These are phyloP conservation scores for Leccinum colubrinum DNA, from an alignment of 1,284 basidiomycete genomes.

Conservation along the genomic window DNA sequence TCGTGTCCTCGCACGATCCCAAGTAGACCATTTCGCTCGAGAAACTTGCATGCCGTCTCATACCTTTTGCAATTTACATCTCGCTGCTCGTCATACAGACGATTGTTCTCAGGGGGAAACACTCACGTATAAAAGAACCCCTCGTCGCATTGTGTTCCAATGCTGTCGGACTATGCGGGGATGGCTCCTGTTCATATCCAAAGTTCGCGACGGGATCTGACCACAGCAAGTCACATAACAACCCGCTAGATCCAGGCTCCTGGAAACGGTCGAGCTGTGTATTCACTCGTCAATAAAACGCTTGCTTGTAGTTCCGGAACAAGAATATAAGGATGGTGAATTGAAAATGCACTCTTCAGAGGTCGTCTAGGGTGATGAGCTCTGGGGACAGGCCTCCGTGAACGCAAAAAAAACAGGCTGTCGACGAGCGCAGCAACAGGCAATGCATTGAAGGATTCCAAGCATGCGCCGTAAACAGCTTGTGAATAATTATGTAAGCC, in stretches of 20 bases:
- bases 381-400: conserved; percentile 96
- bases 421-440: conserved; percentile 95
- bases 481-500: conserved; percentile 93
- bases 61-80: conserved; percentile 51
- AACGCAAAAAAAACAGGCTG: conserved; percentile 93
- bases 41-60: conserved; percentile 90
- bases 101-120: not conserved
- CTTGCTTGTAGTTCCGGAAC: not conserved
- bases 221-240: conserved; percentile 97
- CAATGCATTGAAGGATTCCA: conserved; percentile 89
- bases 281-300: conserved; percentile 5
- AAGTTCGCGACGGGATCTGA: conserved; percentile 87
- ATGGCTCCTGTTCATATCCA: conserved; percentile 53
- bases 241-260: conserved; percentile 90
- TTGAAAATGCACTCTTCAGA: conserved; percentile 59
- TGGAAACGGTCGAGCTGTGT: conserved; percentile 84
- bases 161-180: conserved; percentile 19
- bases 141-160: conserved; percentile 52
- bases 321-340: not conserved
- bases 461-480: conserved; percentile 87
- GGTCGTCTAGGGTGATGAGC: conserved; percentile 79
- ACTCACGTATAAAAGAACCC: conserved; percentile 90
- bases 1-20: conserved; percentile 97
- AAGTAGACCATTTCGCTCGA: conserved; percentile 89
- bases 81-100: conserved; percentile 1